phyloP scores from a whole-genome alignment of 1,284 basidiomycete genomes.

The Trichosporon asahii region DNA sequence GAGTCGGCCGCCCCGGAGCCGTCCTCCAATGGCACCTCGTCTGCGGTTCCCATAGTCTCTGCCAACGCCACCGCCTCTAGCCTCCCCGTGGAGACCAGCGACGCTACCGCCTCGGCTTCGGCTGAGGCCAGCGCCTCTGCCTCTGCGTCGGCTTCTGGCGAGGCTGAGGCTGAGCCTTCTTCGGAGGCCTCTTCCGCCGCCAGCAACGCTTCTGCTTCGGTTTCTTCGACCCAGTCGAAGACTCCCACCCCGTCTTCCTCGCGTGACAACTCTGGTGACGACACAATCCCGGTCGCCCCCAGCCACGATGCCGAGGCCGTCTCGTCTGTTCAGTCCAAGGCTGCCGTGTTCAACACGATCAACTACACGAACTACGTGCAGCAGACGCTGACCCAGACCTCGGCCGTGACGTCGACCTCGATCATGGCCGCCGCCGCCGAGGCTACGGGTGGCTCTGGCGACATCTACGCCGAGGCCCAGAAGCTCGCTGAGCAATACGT shows the following conservation, averaged over 20 bases:
- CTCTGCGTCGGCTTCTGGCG: neutral
- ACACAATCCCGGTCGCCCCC: constrained; percentile 36
- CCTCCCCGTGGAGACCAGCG: neutral
- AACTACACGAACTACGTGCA: constrained; percentile 41
- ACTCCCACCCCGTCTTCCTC: constrained; percentile 20
- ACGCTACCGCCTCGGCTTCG: neutral
- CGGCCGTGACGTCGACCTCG: constrained; percentile 17
- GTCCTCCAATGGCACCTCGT: constrained; percentile 9
- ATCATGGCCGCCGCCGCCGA: constrained; percentile 1
- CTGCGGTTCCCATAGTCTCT: constrained; percentile 7
- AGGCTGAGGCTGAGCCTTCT: neutral
- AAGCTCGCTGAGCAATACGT: constrained; percentile 39
- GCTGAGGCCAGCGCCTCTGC: constrained; percentile 14
- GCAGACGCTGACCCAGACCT: constrained; percentile 11
- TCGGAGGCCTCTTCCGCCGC: neutral
- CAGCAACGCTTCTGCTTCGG: neutral
- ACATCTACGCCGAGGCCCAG: constrained; percentile 27
- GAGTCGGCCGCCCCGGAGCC: neutral
- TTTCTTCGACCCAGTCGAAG: constrained; percentile 8
- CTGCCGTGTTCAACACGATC: constrained; percentile 34
- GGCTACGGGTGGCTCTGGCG: neutral
- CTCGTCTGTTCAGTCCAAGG: constrained; percentile 32
- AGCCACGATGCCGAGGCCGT: constrained; percentile 31
- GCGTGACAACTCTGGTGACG: constrained; percentile 23
- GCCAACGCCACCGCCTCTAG: constrained; percentile 6